Evolutionary conservation across 2,329 filamentous ascomycete genomes (phyloP).

Genomic region (Fusarium ambrosium): DNA sequence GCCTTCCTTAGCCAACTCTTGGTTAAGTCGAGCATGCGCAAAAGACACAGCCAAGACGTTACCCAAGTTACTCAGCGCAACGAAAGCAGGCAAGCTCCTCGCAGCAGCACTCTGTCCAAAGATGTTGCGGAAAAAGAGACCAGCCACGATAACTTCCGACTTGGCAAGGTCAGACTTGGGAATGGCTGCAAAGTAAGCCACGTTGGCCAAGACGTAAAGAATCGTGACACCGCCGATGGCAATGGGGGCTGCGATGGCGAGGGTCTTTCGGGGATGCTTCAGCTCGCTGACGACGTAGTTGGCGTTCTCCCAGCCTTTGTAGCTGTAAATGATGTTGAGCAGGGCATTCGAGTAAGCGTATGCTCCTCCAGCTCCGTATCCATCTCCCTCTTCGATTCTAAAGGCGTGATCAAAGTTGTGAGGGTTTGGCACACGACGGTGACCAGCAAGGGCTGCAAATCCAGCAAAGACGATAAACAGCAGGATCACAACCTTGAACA

Average conservation of each 20-base stretch:
- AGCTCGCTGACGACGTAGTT: slow-evolving; percentile 73
- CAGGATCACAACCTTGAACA: slow-evolving; percentile 72
- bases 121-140: slow-evolving; percentile 72
- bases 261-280: slow-evolving; percentile 66
- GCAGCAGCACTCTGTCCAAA: slow-evolving; percentile 69
- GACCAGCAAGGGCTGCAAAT: slow-evolving; percentile 68
- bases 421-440: slow-evolving; percentile 62
- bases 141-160: slow-evolving; percentile 72
- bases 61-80: slow-evolving; percentile 72
- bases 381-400: slow-evolving; percentile 56
- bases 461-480: slow-evolving; percentile 73
- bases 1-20: slow-evolving; percentile 78
- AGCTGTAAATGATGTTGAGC: slow-evolving; percentile 71
- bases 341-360: slow-evolving; percentile 70
- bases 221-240: slow-evolving; percentile 71
- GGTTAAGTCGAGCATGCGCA: slow-evolving; percentile 69
- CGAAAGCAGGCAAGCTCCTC: slow-evolving; percentile 65
- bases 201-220: slow-evolving; percentile 73
- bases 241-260: slow-evolving; percentile 68
- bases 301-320: slow-evolving; percentile 75
- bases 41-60: slow-evolving; percentile 74
- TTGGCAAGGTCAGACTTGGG: slow-evolving; percentile 69
- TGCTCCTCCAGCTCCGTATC: slow-evolving; percentile 62
- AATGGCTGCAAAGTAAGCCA: slow-evolving; percentile 75
- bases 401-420: slow-evolving; percentile 71